Conservation (phyloP, 1,139 yeast species). For the Geotrichum reessii region DNA sequence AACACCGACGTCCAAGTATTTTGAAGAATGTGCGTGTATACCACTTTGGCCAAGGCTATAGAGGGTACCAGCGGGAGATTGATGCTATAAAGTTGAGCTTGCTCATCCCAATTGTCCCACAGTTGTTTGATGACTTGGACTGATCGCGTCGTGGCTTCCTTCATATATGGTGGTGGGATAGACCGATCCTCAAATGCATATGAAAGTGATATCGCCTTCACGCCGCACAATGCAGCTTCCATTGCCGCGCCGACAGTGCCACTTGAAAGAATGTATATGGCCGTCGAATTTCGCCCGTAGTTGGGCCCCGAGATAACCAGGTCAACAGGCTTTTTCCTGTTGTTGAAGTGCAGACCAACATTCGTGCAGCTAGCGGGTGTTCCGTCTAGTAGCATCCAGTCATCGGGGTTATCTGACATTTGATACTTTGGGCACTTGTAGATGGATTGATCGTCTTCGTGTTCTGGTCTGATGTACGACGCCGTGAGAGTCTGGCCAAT, state of each 20-base stretch:
- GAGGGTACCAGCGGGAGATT: conserved; percentile 67
- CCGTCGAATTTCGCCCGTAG: conserved; percentile 86
- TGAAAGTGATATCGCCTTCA: conserved; percentile 70
- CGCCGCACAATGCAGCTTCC: conserved; percentile 82
- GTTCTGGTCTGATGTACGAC: conserved; percentile 44
- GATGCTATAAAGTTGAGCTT: conserved; percentile 66
- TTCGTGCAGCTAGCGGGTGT: conserved; percentile 96
- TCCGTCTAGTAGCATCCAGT: conserved; percentile 83
- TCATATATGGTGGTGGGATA: conserved; percentile 31
- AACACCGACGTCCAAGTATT: conserved; percentile 63
- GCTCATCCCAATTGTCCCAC: conserved; percentile 49
- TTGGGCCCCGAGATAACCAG: conserved; percentile 91
- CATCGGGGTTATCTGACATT: conserved; percentile 41
- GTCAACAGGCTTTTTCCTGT: conserved; percentile 58
- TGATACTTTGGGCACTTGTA: conserved; percentile 27
- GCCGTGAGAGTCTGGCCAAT: conserved; percentile 74
- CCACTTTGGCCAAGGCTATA: conserved; percentile 54
- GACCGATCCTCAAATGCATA: conserved; percentile 60
- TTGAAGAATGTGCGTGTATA: conserved; percentile 69
- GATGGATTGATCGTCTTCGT: conserved; percentile 57
- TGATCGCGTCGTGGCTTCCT: conserved; percentile 62
- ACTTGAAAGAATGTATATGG: conserved; percentile 78
- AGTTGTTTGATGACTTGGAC: conserved; percentile 57
- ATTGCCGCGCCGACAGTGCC: conserved; percentile 97
- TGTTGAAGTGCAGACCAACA: conserved; percentile 55